These are phyloP conservation scores for Gloeopeniophorella convolvens DNA, from an alignment of 768 basidiomycete species.

Conservation along the genomic window DNA sequence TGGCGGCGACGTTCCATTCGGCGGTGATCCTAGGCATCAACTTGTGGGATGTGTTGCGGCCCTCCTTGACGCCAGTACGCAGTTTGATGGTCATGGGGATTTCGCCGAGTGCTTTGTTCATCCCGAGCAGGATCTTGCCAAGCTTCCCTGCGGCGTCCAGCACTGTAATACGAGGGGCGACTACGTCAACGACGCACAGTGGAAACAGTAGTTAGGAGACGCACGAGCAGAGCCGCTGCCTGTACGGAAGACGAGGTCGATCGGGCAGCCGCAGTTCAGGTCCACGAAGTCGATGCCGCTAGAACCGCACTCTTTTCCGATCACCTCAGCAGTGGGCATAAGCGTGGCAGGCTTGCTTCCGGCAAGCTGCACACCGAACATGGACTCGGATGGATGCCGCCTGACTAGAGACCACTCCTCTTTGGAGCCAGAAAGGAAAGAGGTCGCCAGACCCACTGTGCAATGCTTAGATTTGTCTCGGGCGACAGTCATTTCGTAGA, in stretches of 20 bases:
- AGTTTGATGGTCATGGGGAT: constrained; percentile 88
- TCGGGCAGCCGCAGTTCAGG: constrained; percentile 95
- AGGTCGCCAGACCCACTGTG: constrained; percentile 89
- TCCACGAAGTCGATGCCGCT: constrained; percentile 84
- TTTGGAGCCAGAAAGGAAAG: constrained; percentile 80
- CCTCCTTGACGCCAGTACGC: constrained; percentile 90
- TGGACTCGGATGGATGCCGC: constrained; percentile 78
- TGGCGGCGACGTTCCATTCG: constrained; percentile 48
- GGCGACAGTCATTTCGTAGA: neutral
- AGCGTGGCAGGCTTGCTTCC: constrained; percentile 80
- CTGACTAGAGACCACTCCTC: constrained; percentile 95
- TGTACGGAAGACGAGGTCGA: constrained; percentile 88
- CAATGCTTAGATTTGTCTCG: neutral
- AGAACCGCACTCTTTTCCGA: constrained; percentile 62
- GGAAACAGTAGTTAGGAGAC: constrained; percentile 29
- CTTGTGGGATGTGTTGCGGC: constrained; percentile 80
- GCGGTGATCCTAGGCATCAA: constrained; percentile 70
- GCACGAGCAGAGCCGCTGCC: constrained; percentile 86
- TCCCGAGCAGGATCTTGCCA: constrained; percentile 82
- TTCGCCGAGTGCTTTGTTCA: constrained; percentile 86
- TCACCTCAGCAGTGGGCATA: constrained; percentile 74
- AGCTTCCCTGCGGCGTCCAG: constrained; percentile 78
- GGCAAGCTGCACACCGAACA: constrained; percentile 89
- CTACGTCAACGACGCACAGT: neutral
- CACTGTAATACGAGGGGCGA: too few relatives aligned